These are phyloP conservation scores for Rheum nobile DNA, from an alignment of 148 eudicot species.

Conservation along the genomic window DNA sequence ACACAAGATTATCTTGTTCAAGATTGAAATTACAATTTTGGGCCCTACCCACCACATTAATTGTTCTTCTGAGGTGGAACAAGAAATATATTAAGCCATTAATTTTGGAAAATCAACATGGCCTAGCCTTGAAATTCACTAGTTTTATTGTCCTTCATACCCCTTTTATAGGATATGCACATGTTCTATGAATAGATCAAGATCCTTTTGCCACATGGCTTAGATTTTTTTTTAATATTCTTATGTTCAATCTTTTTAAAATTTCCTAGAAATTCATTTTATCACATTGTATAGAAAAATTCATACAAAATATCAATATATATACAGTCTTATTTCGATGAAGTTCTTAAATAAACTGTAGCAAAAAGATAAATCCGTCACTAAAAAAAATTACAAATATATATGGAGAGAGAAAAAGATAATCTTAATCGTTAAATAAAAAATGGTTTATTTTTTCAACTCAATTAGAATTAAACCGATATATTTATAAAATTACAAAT, in stretches of 20 bases:
- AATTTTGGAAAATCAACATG: neutral
- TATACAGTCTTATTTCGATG: no score
- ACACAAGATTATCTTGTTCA: conserved; percentile 4
- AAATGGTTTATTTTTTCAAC: no score
- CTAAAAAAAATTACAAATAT: no score
- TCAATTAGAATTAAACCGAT: no score
- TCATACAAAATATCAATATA: no score
- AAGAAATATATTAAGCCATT: neutral
- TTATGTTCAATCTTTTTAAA: neutral
- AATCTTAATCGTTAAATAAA: no score
- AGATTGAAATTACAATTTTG: conserved; percentile 1
- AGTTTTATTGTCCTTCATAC: neutral
- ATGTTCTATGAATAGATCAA: conserved; percentile 1
- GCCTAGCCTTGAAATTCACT: neutral
- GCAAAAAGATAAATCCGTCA: no score
- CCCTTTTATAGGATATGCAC: neutral
- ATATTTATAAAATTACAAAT: no score
- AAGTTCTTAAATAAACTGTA: no score
- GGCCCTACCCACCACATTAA: conserved; percentile 6
- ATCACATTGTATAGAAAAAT: neutral
- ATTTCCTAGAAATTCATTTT: neutral
- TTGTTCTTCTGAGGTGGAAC: neutral
- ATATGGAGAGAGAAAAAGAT: no score
- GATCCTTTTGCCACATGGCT: conserved; percentile 2
- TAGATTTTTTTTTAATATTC: neutral